Evolutionary conservation across 441 rosid genomes (phyloP), one percentile per base, ranked within the genome.

Genomic region (Gossypium schwendimanii): DNA sequence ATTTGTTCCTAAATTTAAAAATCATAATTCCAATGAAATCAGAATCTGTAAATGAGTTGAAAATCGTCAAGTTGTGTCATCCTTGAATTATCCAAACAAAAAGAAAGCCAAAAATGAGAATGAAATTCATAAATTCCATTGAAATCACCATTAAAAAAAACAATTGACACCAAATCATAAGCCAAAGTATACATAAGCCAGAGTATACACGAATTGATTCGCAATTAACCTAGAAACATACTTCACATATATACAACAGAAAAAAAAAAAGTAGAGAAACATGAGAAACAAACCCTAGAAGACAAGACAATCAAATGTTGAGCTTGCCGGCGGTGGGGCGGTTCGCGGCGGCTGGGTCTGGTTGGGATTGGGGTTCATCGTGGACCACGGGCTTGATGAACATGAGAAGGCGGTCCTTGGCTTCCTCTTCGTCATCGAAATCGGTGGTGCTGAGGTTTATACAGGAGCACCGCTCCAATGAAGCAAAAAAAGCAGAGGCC

Each of bases 381-480:
- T 70, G 75, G 10, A 73, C 72, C 2, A 78, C 39, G 47, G 84
- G 79, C 66, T 79, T 81, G 77, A 91, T 73, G 75, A 86, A 73
- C 79, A 89, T 77, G 73, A 91, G 92, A 11, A 97, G 95, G 58
- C 87, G 85, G 58, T 81, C 86, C 57, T 80, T 84, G 24, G 91
- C 91, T 65, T 89, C 94, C 2, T 77, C 87, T 2, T 84, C 91
- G 14, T 87, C 96, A 3, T 93, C 96, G 47, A 71, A 81, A 57
- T 93, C 97, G 69, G 79, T 78, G 76, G 96, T 89, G 41, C 86
- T 88, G 53, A 93, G 91, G 52, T 89, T 91, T 80, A 93, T 91
- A 86, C 97, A 93, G 55, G 95, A 89, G 82, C 96, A 93, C 20
- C 97, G 87, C 76, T 93, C 98, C 15, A 93, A 83, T n/a, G 97